These are phyloP conservation scores for Remersonia thermophila DNA, from an alignment of 2,329 filamentous ascomycete species.

Conservation along the genomic window DNA sequence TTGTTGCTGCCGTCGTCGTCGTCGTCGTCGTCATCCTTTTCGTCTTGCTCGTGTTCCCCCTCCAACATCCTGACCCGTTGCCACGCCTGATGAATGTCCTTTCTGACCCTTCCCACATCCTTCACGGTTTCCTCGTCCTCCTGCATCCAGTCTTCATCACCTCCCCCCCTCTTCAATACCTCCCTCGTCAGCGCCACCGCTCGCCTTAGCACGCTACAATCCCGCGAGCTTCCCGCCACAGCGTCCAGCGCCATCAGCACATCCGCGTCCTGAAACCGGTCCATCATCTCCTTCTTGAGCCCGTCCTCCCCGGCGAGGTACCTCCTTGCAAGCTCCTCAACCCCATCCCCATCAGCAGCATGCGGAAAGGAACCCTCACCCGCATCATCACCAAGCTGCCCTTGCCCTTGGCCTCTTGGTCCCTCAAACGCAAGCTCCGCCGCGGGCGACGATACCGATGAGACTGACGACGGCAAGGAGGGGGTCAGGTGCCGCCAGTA, in stretches of 20 bases:
- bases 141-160: constrained; percentile 8
- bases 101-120: constrained; percentile 15
- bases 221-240: constrained; percentile 28
- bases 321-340: constrained; percentile 4
- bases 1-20: too few species aligned
- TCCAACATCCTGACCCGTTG: constrained; percentile 15
- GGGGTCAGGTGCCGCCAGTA: constrained; percentile 63
- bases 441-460: too few species aligned
- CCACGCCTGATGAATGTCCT: constrained; percentile 18
- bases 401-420: too few species aligned
- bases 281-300: constrained; percentile 22
- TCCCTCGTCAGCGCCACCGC: constrained; percentile 32
- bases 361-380: too few species aligned
- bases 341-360: constrained; percentile 16
- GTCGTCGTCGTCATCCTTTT: too few species aligned
- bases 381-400: too few species aligned
- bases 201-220: constrained; percentile 32
- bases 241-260: constrained; percentile 28
- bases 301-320: constrained; percentile 8
- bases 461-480: too few species aligned
- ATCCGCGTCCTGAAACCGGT: constrained; percentile 24
- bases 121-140: background rate
- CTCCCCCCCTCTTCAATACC: constrained; percentile 23
- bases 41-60: constrained; percentile 2
- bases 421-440: too few species aligned